A percentile compares a stretch with the other conserved stretches of the same genome.
Evolutionary conservation across 371 early-diverging fungal species (phyloP).

Genomic region (Gilbertella persicaria): DNA sequence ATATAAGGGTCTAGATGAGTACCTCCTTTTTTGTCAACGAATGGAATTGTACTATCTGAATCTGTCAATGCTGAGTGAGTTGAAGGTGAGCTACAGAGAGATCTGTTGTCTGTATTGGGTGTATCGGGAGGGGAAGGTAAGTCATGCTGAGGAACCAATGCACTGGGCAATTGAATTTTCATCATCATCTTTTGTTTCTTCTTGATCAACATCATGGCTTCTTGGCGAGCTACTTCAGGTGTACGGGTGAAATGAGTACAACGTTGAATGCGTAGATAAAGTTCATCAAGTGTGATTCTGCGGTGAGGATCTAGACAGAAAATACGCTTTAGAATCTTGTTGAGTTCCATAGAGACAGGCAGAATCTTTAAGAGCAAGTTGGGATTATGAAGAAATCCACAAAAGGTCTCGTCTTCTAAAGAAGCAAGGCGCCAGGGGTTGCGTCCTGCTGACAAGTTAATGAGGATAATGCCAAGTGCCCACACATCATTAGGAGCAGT

Average conservation of each 20-base stretch:
- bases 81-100: not conserved
- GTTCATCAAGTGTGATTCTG: conserved; percentile 71
- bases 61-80: not conserved
- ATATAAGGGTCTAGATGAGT: not conserved
- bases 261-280: conserved; percentile 52
- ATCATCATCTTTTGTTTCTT: conserved; percentile 1
- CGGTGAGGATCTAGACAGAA: conserved; percentile 71
- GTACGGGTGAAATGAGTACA: conserved; percentile 64
- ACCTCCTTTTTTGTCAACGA: not conserved
- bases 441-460: conserved; percentile 74
- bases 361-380: conserved; percentile 65
- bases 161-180: conserved; percentile 7
- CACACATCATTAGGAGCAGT: conserved; percentile 84
- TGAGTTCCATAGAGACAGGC: conserved; percentile 73
- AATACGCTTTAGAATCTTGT: conserved; percentile 70
- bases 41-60: not conserved
- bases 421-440: conserved; percentile 85
- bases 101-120: not conserved
- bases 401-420: conserved; percentile 71
- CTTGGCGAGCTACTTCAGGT: conserved; percentile 28
- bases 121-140: not conserved
- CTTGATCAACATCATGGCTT: conserved; percentile 15
- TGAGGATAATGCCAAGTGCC: conserved; percentile 82
- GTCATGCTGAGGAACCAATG: not conserved
- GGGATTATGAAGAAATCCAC: conserved; percentile 62